These are phyloP conservation scores for Aspergillus felis DNA, from an alignment of 2,329 filamentous ascomycete species.

Conservation along the genomic window DNA sequence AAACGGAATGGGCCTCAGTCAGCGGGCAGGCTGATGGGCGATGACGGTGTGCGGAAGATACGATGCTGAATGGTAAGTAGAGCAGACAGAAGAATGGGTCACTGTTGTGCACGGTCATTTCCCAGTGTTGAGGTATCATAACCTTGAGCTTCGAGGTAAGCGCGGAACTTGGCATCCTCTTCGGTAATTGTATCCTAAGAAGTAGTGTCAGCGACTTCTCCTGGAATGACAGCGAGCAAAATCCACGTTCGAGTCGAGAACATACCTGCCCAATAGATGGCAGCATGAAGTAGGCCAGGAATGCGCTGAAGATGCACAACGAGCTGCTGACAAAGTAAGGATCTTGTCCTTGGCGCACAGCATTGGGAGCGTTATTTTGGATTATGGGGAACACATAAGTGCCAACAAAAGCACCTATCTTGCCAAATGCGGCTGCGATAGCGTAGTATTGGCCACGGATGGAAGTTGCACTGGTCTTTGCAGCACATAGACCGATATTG, in stretches of 20 bases:
- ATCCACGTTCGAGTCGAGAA: background rate
- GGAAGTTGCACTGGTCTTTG: constrained; percentile 82
- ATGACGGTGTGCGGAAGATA: constrained; percentile 2
- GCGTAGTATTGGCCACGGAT: constrained; percentile 74
- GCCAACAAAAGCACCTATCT: constrained; percentile 70
- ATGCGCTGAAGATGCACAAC: constrained; percentile 71
- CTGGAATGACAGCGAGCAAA: too few relatives aligned
- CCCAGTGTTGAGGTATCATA: constrained; percentile 67
- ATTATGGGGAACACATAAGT: constrained; percentile 78
- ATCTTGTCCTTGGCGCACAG: constrained; percentile 66
- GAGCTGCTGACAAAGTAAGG: constrained; percentile 83
- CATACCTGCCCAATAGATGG: constrained; percentile 64
- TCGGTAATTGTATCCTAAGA: constrained; percentile 70
- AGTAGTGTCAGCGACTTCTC: constrained; percentile 27
- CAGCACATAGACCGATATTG: constrained; percentile 83
- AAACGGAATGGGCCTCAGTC: background rate
- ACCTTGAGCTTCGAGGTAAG: constrained; percentile 67
- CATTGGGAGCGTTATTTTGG: constrained; percentile 51
- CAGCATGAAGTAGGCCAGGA: constrained; percentile 62
- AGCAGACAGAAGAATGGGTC: background rate
- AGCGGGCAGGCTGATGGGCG: background rate
- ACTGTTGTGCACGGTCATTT: constrained; percentile 14
- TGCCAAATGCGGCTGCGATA: constrained; percentile 45
- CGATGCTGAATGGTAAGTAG: background rate
- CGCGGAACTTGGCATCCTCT: constrained; percentile 73